Evolutionary conservation across 1,284 basidiomycete genomes (phyloP).

Genomic region (Cerioporus squamosus): DNA sequence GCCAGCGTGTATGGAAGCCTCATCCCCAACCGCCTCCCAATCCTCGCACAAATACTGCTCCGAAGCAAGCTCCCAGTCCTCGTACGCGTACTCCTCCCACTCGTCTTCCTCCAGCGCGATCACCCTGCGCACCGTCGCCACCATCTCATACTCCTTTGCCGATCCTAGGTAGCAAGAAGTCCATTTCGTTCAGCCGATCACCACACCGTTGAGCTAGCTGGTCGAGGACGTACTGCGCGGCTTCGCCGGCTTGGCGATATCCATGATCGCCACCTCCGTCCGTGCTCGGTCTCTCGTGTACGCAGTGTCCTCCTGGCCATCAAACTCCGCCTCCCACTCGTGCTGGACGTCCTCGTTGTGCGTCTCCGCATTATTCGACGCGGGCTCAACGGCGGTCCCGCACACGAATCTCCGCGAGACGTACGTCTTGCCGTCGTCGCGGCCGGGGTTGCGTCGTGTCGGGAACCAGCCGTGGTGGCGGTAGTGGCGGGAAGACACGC

Average conservation of each 20-base stretch:
- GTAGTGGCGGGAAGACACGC: background rate
- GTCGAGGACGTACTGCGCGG: background rate
- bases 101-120: constrained; percentile 10
- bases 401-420: background rate
- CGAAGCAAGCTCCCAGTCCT: constrained; percentile 1
- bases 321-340: background rate
- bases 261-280: background rate
- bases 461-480: background rate
- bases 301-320: background rate
- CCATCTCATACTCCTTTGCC: constrained; percentile 10
- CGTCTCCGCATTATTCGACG: no score
- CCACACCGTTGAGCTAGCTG: background rate
- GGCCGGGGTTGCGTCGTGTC: background rate
- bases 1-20: background rate
- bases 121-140: constrained; percentile 12
- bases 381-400: background rate
- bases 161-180: background rate
- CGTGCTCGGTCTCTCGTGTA: background rate
- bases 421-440: background rate
- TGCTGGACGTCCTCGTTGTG: background rate
- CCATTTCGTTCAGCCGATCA: no score
- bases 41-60: background rate
- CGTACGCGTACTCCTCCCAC: background rate
- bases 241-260: constrained; percentile 1
- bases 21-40: background rate